Evolutionary conservation across 2,329 filamentous ascomycete species (phyloP).

Genomic region (Penicillium sp.): DNA sequence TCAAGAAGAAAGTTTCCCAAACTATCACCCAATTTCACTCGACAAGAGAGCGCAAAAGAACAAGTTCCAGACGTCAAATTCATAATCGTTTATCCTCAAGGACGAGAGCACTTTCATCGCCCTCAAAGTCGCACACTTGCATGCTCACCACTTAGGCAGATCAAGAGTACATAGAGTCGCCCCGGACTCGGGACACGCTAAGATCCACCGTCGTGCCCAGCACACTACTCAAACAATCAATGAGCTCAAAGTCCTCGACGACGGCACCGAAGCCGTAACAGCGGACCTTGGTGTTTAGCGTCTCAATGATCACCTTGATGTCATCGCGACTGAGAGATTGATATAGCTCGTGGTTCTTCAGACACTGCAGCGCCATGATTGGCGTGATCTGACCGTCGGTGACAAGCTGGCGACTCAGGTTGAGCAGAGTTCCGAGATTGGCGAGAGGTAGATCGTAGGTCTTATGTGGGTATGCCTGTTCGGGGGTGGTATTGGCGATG

Average conservation of each 20-base stretch:
- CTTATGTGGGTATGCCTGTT: slow-evolving; percentile 67
- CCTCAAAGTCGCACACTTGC: background rate
- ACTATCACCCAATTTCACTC: slow-evolving; percentile 9
- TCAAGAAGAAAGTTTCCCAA: background rate
- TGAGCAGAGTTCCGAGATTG: slow-evolving; percentile 80
- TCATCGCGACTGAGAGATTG: slow-evolving; percentile 70
- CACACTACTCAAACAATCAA: slow-evolving; percentile 76
- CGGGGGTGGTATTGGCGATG: slow-evolving; percentile 59
- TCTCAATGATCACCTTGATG: slow-evolving; percentile 72
- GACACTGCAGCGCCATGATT: slow-evolving; percentile 90
- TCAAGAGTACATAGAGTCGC: slow-evolving; percentile 45
- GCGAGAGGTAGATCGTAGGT: slow-evolving; percentile 80
- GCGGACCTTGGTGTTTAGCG: slow-evolving; percentile 78
- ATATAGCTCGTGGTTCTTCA: slow-evolving; percentile 74
- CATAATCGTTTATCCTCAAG: slow-evolving; percentile 18
- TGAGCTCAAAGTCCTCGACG: slow-evolving; percentile 69
- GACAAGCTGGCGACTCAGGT: slow-evolving; percentile 81
- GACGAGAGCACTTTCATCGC: background rate
- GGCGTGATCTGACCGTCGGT: slow-evolving; percentile 86
- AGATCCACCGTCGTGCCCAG: slow-evolving; percentile 55
- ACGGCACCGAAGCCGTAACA: slow-evolving; percentile 86
- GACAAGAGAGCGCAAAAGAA: slow-evolving; percentile 9
- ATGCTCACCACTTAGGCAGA: background rate
- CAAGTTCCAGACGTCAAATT: slow-evolving; percentile 13
- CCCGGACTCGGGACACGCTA: slow-evolving; percentile 33